Evolutionary conservation across 495 filamentous ascomycete species (phyloP), one percentile per base, ranked within the genome.

Genomic region (Aspergillus egyptiacus): DNA sequence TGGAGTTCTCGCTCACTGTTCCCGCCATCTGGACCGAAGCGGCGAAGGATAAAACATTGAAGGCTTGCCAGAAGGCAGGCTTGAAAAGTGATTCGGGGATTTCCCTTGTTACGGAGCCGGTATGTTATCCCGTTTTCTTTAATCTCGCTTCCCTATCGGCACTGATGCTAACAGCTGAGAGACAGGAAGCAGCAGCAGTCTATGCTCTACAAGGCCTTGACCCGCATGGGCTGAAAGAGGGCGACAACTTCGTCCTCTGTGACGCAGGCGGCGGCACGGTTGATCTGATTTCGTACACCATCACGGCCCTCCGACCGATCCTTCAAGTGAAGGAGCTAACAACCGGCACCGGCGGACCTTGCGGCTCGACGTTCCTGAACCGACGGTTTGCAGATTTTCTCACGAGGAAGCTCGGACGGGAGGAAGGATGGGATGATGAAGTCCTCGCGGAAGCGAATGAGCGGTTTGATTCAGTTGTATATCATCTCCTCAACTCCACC

Each of bases 201-300:
- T 86, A 87, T 53, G 83, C 84, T 0, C 69, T 91, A 2, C 78
- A 81, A 40, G 78, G 77, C 22, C 5, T 82, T 81, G 51, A 77
- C 82, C 61, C 83, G 76, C n/a, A 86, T 80, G 51, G 71, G 71
- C 36, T 66, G 82, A 24, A 77, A 66, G 47, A 49, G 11, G 83
- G 79, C 1, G 83, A 89, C 50, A 86, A 84, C 34, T 84, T 90
- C 50, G 72, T 89, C 33, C 71, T 90, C 2, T 86, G 84, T 55
- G 86, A 90, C 61, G 85, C 83, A 0, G 84, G 85, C 25, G 86
- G 86, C n/a, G 86, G 85, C 1, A 89, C 86, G 0, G 84, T 89
- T 0, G 79, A 82, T 57, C 66, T 88, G 20, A 88, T 89, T 33
- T 65, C 72, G 0, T 74, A 73, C 46, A 62, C 54, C 0, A 68